Base-by-base conservation (phyloP, 2,329 filamentous ascomycete species). In the Rachicladosporium sp. region DNA sequence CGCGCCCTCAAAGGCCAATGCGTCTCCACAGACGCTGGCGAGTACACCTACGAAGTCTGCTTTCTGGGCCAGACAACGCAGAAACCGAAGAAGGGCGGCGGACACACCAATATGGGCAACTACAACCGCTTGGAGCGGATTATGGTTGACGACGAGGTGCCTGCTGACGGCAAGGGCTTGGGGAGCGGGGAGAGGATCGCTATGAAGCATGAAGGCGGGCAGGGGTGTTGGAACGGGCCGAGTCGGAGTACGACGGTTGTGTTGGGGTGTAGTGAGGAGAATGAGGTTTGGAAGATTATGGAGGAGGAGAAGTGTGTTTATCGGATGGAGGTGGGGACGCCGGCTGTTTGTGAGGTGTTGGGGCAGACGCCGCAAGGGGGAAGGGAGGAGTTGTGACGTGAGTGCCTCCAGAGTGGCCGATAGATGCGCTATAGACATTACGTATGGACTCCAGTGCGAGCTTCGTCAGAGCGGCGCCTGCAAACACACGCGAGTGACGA, bases 281-380 rank as follows among this genome's bases (percentile, higher is more conserved):
- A 95, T 54, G 87, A 95, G 72, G 71, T 98, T 35, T 88, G 88
- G 80, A 84, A 88, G 60, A 78, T 96, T 6, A 78, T 78, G 37
- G 91, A 98, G 69, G 78, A 87, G 46, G 91, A 96, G 68, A 98
- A 96, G 70, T 98, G 91, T 58, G 82, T 95, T 8, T 98, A 98
- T 63, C 80, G 82, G 56, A 94, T 96, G 84, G 85, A 94, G 63
- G 84, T 94, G 6, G 91, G 88, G 15, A 91, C 86, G 9, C 86
- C 91, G 2, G 86, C 85, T 10, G 91, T 82, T 29, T 98, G 91
- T 61, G 78, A 79, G 43, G 58, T 41, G 41, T 35, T 41, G 19
- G 38, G 29, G n/a, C 40, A 37, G 41, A 36, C 48, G 27, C 52
- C 33, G 32, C 35, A 23, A 11, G 21, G 27, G 5, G 34, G 36